These are phyloP conservation scores for Actinomortierella wolfii DNA, from an alignment of 371 early-diverging fungal species.

Conservation along the genomic window DNA sequence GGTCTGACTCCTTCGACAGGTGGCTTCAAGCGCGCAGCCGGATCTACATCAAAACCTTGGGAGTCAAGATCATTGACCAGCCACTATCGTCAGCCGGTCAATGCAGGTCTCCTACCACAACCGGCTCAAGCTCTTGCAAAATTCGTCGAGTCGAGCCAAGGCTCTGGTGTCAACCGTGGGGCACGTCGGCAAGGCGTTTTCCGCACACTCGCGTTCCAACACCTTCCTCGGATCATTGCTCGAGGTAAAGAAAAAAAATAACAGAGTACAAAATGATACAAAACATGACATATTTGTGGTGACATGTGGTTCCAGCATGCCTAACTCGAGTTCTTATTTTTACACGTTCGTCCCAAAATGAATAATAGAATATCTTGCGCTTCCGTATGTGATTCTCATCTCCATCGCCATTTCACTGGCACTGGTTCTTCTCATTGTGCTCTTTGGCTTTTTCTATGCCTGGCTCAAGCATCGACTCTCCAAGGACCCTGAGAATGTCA, in stretches of 20 bases:
- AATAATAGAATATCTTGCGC: conserved; percentile 50
- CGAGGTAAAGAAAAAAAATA: no score
- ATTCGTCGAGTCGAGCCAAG: no score
- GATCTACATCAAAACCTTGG: conserved; percentile 12
- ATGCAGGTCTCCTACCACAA: no score
- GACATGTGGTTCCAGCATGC: no score
- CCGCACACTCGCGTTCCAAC: conserved; percentile 31
- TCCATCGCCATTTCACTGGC: conserved; percentile 71
- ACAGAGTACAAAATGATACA: no score
- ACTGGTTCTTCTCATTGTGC: conserved; percentile 70
- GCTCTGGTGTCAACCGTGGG: no score
- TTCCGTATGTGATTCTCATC: conserved; percentile 69
- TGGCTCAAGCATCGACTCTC: conserved; percentile 23
- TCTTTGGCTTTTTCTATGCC: conserved; percentile 53
- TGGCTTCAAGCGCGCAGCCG: neutral
- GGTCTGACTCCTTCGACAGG: neutral
- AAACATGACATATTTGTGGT: no score
- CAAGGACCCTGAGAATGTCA: neutral
- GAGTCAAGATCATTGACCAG: neutral
- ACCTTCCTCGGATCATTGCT: conserved; percentile 28
- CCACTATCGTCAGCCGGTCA: neutral
- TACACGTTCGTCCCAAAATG: no score
- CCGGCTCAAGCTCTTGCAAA: no score
- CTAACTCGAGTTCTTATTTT: no score
- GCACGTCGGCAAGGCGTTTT: conserved; percentile 40